phyloP scores from a whole-genome alignment of 2,329 filamentous ascomycete species.

The Huntiella savannae region DNA sequence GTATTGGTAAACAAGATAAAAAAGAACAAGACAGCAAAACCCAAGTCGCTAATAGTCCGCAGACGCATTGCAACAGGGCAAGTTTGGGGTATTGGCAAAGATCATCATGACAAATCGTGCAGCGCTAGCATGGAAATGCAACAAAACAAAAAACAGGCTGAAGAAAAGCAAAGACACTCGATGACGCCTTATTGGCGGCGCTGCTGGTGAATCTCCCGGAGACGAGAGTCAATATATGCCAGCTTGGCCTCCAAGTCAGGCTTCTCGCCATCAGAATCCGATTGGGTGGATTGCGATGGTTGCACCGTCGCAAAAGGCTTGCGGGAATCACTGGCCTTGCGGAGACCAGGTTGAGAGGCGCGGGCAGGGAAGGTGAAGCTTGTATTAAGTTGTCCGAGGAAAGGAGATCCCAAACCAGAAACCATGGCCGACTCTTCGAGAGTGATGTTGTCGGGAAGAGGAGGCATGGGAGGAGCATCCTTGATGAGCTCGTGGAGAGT shows the following conservation, averaged over 20 bases:
- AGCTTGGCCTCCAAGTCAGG: conserved; percentile 31
- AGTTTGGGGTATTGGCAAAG: background rate
- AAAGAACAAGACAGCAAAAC: background rate
- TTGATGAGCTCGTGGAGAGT: conserved; percentile 24
- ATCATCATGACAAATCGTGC: background rate
- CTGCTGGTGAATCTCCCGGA: conserved; percentile 32
- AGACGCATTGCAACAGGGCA: background rate
- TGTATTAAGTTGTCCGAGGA: conserved; percentile 25
- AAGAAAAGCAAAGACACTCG: background rate
- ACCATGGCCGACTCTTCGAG: conserved; percentile 11
- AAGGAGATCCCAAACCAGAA: conserved; percentile 39
- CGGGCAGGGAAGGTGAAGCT: conserved; percentile 45
- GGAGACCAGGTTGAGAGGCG: conserved; percentile 24
- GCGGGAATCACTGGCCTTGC: conserved; percentile 20
- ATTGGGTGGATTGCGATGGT: background rate
- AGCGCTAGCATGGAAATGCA: background rate
- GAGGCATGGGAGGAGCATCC: conserved; percentile 8
- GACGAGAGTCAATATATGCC: conserved; percentile 38
- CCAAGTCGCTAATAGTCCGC: background rate
- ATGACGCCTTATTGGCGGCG: conserved; percentile 21
- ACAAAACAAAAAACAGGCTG: conserved; percentile 1
- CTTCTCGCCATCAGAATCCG: conserved; percentile 19
- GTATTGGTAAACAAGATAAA: background rate
- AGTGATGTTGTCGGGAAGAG: conserved; percentile 2
- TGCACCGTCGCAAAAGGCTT: conserved; percentile 36